Conservation (phyloP, 202 grass and related monocot genomes). For the Eragrostis tef region DNA sequence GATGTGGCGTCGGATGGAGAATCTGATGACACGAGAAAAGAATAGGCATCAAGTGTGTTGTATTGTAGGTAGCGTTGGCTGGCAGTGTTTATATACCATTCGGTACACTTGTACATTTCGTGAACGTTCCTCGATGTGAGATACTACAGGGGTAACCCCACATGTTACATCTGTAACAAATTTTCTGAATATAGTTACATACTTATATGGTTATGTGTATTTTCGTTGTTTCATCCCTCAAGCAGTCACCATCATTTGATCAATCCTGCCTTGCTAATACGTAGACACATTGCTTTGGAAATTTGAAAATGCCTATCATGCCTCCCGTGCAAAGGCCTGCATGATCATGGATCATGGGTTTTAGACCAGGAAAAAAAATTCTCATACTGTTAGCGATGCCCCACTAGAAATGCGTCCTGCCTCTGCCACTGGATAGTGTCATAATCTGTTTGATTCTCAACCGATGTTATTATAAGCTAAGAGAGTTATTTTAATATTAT, state of each 20-base stretch:
- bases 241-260: not conserved
- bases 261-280: not conserved
- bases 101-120: not conserved
- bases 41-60: slow-evolving; percentile 20
- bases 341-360: not conserved
- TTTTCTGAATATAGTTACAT: not conserved
- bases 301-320: not conserved
- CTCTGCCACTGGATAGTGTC: no score
- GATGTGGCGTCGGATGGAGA: slow-evolving; percentile 25
- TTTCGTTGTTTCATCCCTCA: not conserved
- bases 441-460: no score
- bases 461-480: no score
- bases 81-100: slow-evolving; percentile 17
- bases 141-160: not conserved
- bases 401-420: no score
- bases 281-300: slow-evolving; percentile 20
- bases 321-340: not conserved
- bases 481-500: no score
- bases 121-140: not conserved
- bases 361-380: not conserved
- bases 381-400: not conserved
- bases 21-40: slow-evolving; percentile 17
- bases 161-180: not conserved
- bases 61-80: slow-evolving; percentile 23
- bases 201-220: not conserved